Percentiles rank a stretch among this genome's conserved stretches.
These are phyloP conservation scores for Chrysoporthe cubensis DNA, from an alignment of 2,329 filamentous ascomycete species.

Conservation along the genomic window DNA sequence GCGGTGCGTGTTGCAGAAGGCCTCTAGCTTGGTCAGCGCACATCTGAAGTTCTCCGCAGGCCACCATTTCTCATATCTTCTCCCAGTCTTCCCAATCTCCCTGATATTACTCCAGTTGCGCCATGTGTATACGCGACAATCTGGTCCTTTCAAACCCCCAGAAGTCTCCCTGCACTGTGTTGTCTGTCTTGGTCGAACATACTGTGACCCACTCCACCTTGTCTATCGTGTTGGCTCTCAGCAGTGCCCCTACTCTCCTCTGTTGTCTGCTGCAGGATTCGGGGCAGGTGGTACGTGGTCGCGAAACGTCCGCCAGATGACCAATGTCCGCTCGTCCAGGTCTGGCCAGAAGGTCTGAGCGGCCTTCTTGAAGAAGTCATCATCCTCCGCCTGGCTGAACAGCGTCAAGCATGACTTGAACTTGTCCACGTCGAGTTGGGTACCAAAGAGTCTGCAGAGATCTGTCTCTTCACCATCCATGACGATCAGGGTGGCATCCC, in stretches of 20 bases:
- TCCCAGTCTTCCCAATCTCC: background rate
- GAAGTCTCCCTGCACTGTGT: background rate
- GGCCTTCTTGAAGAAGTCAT: background rate
- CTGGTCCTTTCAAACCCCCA: background rate
- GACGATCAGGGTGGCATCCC: slow-evolving; percentile 1
- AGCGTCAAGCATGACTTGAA: slow-evolving; percentile 22
- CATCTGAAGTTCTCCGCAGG: background rate
- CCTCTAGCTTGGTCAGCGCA: background rate
- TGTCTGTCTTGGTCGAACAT: background rate
- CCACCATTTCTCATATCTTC: background rate
- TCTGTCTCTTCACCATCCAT: background rate
- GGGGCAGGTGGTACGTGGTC: background rate
- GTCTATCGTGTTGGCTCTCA: background rate
- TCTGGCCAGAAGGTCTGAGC: background rate
- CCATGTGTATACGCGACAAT: background rate
- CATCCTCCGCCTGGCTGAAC: slow-evolving; percentile 6
- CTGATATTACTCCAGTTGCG: background rate
- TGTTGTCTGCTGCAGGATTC: background rate
- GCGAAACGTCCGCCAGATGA: background rate
- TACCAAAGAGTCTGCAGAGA: slow-evolving; percentile 21
- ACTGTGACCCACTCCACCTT: background rate
- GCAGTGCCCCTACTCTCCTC: background rate
- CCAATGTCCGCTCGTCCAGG: background rate
- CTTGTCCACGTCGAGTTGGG: background rate
- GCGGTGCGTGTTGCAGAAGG: background rate